phyloP scores from a whole-genome alignment of 2,329 filamentous ascomycete species.

The Teratosphaeria nubilosa region DNA sequence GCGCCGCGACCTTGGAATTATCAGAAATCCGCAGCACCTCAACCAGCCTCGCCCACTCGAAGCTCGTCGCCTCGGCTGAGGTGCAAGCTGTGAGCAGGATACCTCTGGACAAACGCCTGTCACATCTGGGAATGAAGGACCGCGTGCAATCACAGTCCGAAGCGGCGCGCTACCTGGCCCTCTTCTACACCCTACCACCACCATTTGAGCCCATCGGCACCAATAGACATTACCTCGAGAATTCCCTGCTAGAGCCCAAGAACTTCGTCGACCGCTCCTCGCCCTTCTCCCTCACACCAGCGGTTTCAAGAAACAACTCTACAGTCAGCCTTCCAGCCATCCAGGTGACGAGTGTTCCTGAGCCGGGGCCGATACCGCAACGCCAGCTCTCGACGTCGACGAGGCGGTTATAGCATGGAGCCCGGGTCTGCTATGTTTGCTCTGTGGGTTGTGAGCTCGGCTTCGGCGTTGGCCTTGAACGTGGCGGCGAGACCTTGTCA shows the following conservation, averaged over 20 bases:
- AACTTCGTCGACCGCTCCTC: not conserved
- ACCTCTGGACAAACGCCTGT: not conserved
- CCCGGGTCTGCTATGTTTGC: not conserved
- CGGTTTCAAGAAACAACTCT: not conserved
- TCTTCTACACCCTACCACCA: not conserved
- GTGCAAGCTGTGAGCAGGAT: not conserved
- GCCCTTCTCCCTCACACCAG: not conserved
- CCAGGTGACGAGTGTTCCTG: not conserved
- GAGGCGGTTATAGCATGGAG: not conserved
- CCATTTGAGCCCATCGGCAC: not conserved
- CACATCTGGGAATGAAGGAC: not conserved
- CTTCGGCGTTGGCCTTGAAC: not conserved
- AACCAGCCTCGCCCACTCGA: not conserved
- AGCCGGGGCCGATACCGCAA: not conserved
- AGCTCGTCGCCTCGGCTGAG: not conserved
- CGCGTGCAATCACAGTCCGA: constrained; percentile 1
- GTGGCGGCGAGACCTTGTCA: not conserved
- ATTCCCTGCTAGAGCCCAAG: not conserved
- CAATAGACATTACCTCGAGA: not conserved
- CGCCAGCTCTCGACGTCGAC: not conserved
- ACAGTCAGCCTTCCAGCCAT: not conserved
- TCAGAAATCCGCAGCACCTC: not conserved
- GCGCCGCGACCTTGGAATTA: not conserved
- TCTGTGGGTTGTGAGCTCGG: not conserved
- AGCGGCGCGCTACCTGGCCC: constrained; percentile 4